Evolutionary conservation across 2,329 filamentous ascomycete species (phyloP).

Genomic region (Phoma sp.): DNA sequence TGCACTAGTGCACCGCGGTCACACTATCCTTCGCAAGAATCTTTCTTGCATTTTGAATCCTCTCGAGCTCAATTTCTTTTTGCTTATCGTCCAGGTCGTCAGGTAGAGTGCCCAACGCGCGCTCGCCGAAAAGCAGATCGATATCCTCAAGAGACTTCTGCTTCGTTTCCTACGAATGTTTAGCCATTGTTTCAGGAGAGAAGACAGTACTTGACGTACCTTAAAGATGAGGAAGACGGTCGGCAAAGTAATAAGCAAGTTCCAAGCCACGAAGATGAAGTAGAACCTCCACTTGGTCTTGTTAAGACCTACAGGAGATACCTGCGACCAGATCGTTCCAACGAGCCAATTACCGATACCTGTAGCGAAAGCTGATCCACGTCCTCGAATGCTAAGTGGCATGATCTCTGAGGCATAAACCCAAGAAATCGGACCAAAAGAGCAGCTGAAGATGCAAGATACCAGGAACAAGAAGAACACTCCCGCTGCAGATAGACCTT

Average conservation of each 20-base stretch:
- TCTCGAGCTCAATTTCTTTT: constrained; percentile 31
- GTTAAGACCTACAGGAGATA: constrained; percentile 60
- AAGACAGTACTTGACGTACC: constrained; percentile 20
- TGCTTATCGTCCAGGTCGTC: constrained; percentile 49
- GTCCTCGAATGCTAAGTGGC: constrained; percentile 69
- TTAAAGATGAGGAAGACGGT: constrained; percentile 61
- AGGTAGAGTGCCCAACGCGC: constrained; percentile 56
- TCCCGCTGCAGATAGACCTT: constrained; percentile 63
- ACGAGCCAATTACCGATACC: constrained; percentile 66
- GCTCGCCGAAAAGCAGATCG: constrained; percentile 62
- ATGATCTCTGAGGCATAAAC: constrained; percentile 70
- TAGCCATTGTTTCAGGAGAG: not conserved
- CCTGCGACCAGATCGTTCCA: constrained; percentile 65
- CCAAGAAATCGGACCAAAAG: constrained; percentile 57
- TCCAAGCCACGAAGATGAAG: constrained; percentile 63
- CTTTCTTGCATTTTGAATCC: constrained; percentile 28
- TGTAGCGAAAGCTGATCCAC: constrained; percentile 64
- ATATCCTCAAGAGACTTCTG: constrained; percentile 63
- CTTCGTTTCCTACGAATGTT: constrained; percentile 42
- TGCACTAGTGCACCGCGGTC: constrained; percentile 8
- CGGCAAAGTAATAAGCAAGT: constrained; percentile 52
- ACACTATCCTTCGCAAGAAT: constrained; percentile 10
- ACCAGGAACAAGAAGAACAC: constrained; percentile 70
- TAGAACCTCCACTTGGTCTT: constrained; percentile 62
- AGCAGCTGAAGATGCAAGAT: constrained; percentile 44